Conservation (phyloP, 768 basidiomycete genomes). For the Hydnomerulius pinastri region DNA sequence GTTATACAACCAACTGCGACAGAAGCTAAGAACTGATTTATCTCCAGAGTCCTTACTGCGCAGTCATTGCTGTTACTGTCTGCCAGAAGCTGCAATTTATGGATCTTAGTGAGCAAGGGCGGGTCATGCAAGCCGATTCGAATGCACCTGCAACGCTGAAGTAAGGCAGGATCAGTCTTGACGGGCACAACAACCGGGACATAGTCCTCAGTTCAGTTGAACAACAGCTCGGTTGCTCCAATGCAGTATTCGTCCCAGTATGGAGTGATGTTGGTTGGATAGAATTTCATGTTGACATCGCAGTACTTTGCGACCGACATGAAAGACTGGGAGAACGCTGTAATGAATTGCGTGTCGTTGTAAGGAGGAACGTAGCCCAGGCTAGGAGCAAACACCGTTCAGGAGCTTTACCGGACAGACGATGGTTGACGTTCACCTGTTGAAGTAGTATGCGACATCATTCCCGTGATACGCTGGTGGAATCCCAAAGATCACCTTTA, state of each 20-base stretch:
- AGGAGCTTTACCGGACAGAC: too few relatives aligned
- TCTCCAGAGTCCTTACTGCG: conserved; percentile 13
- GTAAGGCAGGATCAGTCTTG: neutral
- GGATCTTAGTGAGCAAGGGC: too few relatives aligned
- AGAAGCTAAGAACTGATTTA: too few relatives aligned
- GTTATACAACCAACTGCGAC: too few relatives aligned
- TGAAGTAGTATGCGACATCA: conserved; percentile 44
- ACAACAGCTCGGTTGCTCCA: conserved; percentile 15
- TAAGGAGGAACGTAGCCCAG: conserved; percentile 10
- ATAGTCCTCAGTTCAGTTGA: conserved; percentile 10
- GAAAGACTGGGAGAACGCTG: conserved; percentile 29
- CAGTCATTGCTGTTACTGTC: conserved; percentile 6
- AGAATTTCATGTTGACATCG: conserved; percentile 23
- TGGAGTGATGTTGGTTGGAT: conserved; percentile 18
- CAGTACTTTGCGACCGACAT: conserved; percentile 21
- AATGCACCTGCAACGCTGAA: conserved; percentile 16
- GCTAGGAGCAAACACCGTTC: too few relatives aligned
- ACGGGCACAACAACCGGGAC: conserved; percentile 1
- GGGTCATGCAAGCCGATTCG: neutral
- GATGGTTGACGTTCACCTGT: conserved; percentile 13
- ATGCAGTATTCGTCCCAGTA: conserved; percentile 7
- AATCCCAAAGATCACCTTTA: conserved; percentile 32
- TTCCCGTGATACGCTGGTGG: conserved; percentile 31
- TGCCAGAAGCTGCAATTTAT: conserved; percentile 23
- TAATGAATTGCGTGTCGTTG: conserved; percentile 29